These are phyloP conservation scores for Zelopaecilomyces penicillatus DNA, from an alignment of 2,329 filamentous ascomycete genomes.

Conservation along the genomic window DNA sequence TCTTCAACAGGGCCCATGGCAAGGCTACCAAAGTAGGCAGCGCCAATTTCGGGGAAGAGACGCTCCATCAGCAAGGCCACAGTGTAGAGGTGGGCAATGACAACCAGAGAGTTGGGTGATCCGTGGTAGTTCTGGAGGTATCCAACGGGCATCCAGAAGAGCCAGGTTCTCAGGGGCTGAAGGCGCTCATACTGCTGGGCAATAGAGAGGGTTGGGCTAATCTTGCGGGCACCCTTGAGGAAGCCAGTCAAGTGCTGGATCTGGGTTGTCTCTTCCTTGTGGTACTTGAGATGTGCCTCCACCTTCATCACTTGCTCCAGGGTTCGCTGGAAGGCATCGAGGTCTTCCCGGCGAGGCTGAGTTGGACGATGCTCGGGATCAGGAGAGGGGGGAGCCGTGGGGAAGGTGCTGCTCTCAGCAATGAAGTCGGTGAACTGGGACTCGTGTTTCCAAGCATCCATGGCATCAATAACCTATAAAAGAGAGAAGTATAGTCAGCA, in stretches of 20 bases:
- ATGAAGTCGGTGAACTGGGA: constrained; percentile 81
- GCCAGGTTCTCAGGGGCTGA: constrained; percentile 80
- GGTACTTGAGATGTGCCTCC: constrained; percentile 58
- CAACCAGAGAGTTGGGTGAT: constrained; percentile 69
- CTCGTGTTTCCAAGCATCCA: constrained; percentile 86
- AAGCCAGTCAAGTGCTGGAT: constrained; percentile 64
- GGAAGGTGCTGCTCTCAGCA: constrained; percentile 66
- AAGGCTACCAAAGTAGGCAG: constrained; percentile 77
- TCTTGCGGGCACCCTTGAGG: constrained; percentile 62
- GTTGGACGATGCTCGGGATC: constrained; percentile 52
- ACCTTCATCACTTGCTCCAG: constrained; percentile 61
- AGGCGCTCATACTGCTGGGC: constrained; percentile 86
- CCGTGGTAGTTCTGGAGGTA: constrained; percentile 69
- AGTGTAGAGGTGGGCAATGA: constrained; percentile 87
- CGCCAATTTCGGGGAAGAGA: constrained; percentile 83
- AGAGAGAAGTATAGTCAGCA: not conserved
- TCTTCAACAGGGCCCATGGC: constrained; percentile 76
- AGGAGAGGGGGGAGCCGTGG: constrained; percentile 56
- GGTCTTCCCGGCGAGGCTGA: constrained; percentile 60
- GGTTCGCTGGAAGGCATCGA: constrained; percentile 58
- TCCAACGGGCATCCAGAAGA: constrained; percentile 89
- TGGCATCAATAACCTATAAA: constrained; percentile 70
- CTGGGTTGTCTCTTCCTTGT: constrained; percentile 60
- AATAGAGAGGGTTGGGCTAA: constrained; percentile 60
- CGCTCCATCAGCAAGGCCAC: constrained; percentile 81